Base-by-base conservation (phyloP, 2,329 filamentous ascomycete species). In the Chrysoporthe cubensis region DNA sequence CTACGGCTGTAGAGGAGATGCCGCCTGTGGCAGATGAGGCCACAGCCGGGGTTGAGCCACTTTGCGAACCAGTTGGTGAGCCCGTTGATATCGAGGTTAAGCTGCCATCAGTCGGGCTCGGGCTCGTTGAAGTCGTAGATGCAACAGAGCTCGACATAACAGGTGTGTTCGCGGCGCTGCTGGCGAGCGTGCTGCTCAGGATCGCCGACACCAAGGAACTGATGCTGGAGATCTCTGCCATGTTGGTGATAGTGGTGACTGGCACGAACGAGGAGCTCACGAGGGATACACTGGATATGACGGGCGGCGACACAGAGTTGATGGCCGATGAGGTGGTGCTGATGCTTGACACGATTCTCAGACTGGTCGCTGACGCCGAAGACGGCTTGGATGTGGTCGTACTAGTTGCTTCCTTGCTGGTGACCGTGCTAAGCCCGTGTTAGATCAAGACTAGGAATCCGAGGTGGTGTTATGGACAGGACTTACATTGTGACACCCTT, bases 181-280 rank as follows among this genome's bases (percentile, higher is more conserved):
- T 48, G 56, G 40, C 16, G 4, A 21, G 3, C 50, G 2, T 32
- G 21, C 50, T 44, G 50, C 11, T 44, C 26, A 48, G 42, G 21
- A 46, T 61, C 21, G 59, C 59, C 9, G 43, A 61, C 13, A 69
- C n/a, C 1, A 63, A 3, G 0, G 54, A 63, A 44, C 46, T 66
- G 40, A 63, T 50, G 54, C 60, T 63, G 18, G 64, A 66, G 4
- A 63, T 21, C 1, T 66, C 60, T 7, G 58, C 64, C 50, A 44
- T 54, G 54, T 69, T 66, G 8, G 60, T 66, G 16, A 66, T 7
- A 8, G 52, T 54, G 64, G 59, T 66, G 13, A 63, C 59, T 13
- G 67, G 67, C 44, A 69, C 60, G 21, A 66, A 63, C 2, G 64
- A 50, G 13, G 64, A 69, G 64, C 67, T 66, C 37, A 61, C 59